Evolutionary conservation across 371 early-diverging fungal species (phyloP).

Genomic region (Haplosporangium sp.): DNA sequence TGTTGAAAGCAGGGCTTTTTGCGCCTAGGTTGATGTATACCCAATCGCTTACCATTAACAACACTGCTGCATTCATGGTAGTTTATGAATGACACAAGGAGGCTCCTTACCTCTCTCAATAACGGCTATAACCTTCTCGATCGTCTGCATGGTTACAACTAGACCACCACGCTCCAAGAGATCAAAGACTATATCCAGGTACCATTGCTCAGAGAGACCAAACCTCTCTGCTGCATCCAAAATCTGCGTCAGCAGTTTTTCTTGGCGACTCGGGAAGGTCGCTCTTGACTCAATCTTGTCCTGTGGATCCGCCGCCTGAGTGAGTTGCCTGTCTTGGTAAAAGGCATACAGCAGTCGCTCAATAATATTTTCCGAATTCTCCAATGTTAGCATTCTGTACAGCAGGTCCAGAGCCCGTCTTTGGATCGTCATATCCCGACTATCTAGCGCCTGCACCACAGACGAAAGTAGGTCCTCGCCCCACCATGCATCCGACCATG

Average conservation of each 20-base stretch:
- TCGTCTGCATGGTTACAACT: constrained; percentile 26
- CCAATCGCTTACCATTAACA: too few species aligned
- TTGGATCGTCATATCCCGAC: constrained; percentile 33
- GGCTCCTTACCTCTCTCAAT: constrained; percentile 33
- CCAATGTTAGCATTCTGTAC: constrained; percentile 44
- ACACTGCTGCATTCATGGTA: too few species aligned
- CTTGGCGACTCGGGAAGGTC: constrained; percentile 34
- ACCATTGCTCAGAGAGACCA: constrained; percentile 44
- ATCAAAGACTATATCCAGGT: constrained; percentile 36
- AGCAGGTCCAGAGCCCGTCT: constrained; percentile 38
- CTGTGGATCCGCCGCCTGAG: background rate
- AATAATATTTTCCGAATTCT: constrained; percentile 49
- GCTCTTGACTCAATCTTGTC: background rate
- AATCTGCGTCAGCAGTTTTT: constrained; percentile 45
- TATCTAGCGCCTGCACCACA: constrained; percentile 42
- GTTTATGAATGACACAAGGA: too few species aligned
- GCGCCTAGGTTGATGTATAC: constrained; percentile 12
- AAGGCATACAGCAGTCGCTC: constrained; percentile 42
- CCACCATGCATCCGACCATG: constrained; percentile 55
- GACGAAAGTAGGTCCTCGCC: constrained; percentile 36
- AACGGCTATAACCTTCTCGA: constrained; percentile 33
- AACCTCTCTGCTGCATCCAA: constrained; percentile 44
- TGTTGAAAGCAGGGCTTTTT: constrained; percentile 28
- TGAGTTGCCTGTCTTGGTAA: constrained; percentile 28
- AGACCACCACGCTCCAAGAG: constrained; percentile 25